These are phyloP conservation scores for Fusarium globosum DNA, from an alignment of 2,329 filamentous ascomycete species.

Conservation along the genomic window DNA sequence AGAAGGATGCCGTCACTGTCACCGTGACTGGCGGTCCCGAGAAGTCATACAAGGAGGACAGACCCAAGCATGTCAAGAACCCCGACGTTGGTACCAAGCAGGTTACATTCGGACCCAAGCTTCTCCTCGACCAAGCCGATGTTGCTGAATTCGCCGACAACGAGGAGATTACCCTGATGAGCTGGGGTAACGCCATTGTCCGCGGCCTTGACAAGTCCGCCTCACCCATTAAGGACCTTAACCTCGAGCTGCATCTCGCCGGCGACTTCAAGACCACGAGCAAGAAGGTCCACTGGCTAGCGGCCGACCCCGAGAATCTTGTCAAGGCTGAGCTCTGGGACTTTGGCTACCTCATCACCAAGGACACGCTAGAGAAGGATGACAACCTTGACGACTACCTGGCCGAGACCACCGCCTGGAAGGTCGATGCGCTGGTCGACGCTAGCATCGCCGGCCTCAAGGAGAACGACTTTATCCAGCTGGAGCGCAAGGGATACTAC, in stretches of 20 bases:
- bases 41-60: slow-evolving; percentile 74
- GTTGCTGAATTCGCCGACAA: slow-evolving; percentile 82
- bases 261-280: slow-evolving; percentile 95
- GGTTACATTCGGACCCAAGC: slow-evolving; percentile 78
- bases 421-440: slow-evolving; percentile 81
- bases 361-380: slow-evolving; percentile 91
- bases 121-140: slow-evolving; percentile 89
- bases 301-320: slow-evolving; percentile 78
- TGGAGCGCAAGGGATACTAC: slow-evolving; percentile 94
- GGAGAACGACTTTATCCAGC: slow-evolving; percentile 92
- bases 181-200: slow-evolving; percentile 92
- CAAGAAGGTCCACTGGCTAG: slow-evolving; percentile 97
- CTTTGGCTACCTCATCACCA: slow-evolving; percentile 94
- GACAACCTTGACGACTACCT: slow-evolving; percentile 88
- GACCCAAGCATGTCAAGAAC: slow-evolving; percentile 92
- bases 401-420: slow-evolving; percentile 78
- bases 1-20: slow-evolving; percentile 77
- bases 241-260: slow-evolving; percentile 87
- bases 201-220: slow-evolving; percentile 69
- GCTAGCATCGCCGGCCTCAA: slow-evolving; percentile 82
- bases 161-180: slow-evolving; percentile 96
- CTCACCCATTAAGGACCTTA: slow-evolving; percentile 72
- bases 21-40: slow-evolving; percentile 74
- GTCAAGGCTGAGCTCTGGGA: slow-evolving; percentile 89
- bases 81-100: slow-evolving; percentile 85